Evolutionary conservation across 2,329 filamentous ascomycete species (phyloP).

Genomic region (Endothia cerciana): DNA sequence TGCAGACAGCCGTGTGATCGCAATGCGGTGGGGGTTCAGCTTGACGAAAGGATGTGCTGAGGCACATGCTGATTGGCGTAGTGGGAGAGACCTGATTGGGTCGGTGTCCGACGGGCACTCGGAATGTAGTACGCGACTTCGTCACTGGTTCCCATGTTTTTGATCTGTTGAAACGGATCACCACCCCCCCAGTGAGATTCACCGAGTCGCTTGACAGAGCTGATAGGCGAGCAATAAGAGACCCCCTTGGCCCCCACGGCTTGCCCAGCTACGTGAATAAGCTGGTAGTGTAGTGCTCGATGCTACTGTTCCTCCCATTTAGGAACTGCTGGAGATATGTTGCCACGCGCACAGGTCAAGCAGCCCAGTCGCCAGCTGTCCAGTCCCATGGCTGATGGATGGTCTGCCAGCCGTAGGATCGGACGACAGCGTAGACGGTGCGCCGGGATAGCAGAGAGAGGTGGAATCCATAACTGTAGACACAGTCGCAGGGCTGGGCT

Average conservation of each 20-base stretch:
- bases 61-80: slow-evolving; percentile 7
- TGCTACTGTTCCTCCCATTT: slow-evolving; percentile 6
- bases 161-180: background rate
- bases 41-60: slow-evolving; percentile 15
- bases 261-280: background rate
- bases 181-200: background rate
- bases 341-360: background rate
- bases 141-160: background rate
- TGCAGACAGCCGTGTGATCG: slow-evolving; percentile 24
- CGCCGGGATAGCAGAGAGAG: background rate
- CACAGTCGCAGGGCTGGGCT: background rate
- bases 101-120: slow-evolving; percentile 15
- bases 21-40: slow-evolving; percentile 23
- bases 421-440: background rate
- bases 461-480: too few species aligned
- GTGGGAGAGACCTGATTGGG: slow-evolving; percentile 16
- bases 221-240: background rate
- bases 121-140: background rate
- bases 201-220: background rate
- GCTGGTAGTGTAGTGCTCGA: slow-evolving; percentile 12
- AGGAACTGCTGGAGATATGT: background rate
- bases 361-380: background rate
- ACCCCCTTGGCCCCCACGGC: slow-evolving; percentile 4
- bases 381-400: background rate
- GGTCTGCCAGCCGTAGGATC: background rate